phyloP scores from a whole-genome alignment of 805 yeast genomes.

The Spathaspora hagerdaliae region DNA sequence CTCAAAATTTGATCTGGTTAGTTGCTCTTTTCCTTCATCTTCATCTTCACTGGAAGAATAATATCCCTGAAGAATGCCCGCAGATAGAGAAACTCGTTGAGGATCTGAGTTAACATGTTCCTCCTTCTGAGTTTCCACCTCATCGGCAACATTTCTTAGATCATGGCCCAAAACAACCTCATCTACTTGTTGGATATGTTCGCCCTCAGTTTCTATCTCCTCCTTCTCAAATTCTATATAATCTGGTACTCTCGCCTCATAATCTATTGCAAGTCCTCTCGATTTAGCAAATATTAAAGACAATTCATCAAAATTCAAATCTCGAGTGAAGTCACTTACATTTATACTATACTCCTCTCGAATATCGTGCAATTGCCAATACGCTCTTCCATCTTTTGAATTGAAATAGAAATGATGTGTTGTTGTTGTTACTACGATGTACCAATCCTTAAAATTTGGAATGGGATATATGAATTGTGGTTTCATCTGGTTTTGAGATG shows the following conservation, averaged over 20 bases:
- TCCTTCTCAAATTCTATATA: constrained; percentile 4
- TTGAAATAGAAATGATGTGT: constrained; percentile 31
- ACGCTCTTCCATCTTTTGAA: constrained; percentile 14
- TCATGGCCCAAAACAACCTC: constrained; percentile 9
- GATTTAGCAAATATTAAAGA: constrained; percentile 24
- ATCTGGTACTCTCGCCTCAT: neutral
- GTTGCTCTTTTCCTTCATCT: constrained; percentile 3
- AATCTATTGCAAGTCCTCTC: constrained; percentile 14
- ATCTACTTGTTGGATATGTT: constrained; percentile 5
- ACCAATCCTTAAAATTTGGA: constrained; percentile 19
- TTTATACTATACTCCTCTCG: constrained; percentile 15
- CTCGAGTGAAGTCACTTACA: constrained; percentile 13
- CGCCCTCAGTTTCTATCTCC: constrained; percentile 4
- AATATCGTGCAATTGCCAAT: constrained; percentile 33
- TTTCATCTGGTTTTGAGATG: neutral
- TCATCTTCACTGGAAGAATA: constrained; percentile 20
- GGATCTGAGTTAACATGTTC: neutral
- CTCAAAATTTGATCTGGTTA: neutral
- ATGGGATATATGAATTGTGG: constrained; percentile 18
- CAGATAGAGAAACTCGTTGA: neutral
- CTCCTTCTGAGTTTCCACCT: neutral
- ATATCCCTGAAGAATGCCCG: constrained; percentile 16
- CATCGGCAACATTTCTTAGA: constrained; percentile 8
- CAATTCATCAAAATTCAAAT: constrained; percentile 27
- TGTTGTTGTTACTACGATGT: constrained; percentile 22